Evolutionary conservation across 1,139 yeast species (phyloP), one percentile per base, ranked within the genome.

Genomic region (Scheffersomyces parashehatae): DNA sequence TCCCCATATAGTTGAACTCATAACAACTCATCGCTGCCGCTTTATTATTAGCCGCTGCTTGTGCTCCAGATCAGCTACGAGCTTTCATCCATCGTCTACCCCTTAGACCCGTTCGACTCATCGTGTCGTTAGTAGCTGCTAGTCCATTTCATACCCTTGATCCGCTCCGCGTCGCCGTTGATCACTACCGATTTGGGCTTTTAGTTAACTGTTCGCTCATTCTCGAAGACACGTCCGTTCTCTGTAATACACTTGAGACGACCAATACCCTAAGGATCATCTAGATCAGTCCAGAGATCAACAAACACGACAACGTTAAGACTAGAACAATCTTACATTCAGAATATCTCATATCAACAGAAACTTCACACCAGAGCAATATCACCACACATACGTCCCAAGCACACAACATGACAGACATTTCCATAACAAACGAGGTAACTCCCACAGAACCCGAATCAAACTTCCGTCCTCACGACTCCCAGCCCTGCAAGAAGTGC

Each of bases 401-500:
- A 7, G n/a, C 13, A 31, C n/a, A 11, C 10, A 24, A 9, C 31
- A 43, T 37, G 43, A 35, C 46, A 8, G 39, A 40, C 35, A 37
- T 37, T 32, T 30, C 42, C 36, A 37, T 38, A 38, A 37, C 45
- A 28, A 41, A 38, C 26, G 45, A 42, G 13, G 24, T 40, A 28
- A 37, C 37, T 26, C 20, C 36, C 30, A 16, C 20, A 7, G n/a
- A 15, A 24, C 20, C 35, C 12, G 24, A 15, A 11, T 15, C 14
- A 5, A 31, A n/a, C 35, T 31, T 31, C 35, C 20, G 24, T 15
- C 35, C n/a, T n/a, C 12, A 36, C 32, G 54, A 52, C 31, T 46
- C 61, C 33, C 74, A 68, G 49, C 53, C 65, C 24, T 74, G 79
- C 51, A 74, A 74, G 48, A 71, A 71, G 51, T 74, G 79, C 52